phyloP scores from a whole-genome alignment of 75 land plant species.

The Picea sitchensis region DNA sequence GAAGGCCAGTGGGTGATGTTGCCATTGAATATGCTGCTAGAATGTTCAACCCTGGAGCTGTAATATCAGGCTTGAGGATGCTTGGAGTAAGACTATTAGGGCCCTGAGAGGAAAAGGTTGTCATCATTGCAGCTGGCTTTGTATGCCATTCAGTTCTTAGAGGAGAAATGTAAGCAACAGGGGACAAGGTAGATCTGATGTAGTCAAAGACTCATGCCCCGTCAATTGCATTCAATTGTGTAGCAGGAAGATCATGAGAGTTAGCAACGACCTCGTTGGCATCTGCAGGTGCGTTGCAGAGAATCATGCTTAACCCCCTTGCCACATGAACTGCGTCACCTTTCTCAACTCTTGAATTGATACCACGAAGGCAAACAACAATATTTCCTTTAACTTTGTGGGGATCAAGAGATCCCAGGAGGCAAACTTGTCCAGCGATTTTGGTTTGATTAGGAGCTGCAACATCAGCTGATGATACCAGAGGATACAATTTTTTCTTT shows the following conservation, averaged over 20 bases:
- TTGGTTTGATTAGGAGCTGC: background rate
- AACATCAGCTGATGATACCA: constrained; percentile 13
- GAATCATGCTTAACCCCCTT: constrained; percentile 50
- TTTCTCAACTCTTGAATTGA: constrained; percentile 29
- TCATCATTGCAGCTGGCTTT: constrained; percentile 56
- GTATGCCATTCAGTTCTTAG: constrained; percentile 22
- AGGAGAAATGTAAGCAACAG: constrained; percentile 38
- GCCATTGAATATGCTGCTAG: too few species aligned
- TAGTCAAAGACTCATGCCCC: background rate
- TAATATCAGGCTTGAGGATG: too few species aligned
- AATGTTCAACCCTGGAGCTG: too few species aligned
- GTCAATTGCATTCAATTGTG: background rate
- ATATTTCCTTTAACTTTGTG: constrained; percentile 54
- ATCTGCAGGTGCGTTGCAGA: constrained; percentile 23
- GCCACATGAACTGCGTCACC: constrained; percentile 28
- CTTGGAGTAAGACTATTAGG: constrained; percentile 48
- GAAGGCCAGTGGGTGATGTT: too few species aligned
- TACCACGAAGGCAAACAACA: constrained; percentile 47
- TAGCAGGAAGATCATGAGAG: constrained; percentile 45
- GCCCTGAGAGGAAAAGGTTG: constrained; percentile 65
- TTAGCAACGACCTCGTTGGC: constrained; percentile 32
- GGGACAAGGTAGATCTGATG: too few species aligned
- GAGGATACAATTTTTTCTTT: constrained; percentile 7
- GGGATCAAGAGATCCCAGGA: constrained; percentile 36
- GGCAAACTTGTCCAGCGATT: constrained; percentile 12